Evolutionary conservation across 2,329 filamentous ascomycete species (phyloP).

Genomic region (Colletotrichum theobromicola): DNA sequence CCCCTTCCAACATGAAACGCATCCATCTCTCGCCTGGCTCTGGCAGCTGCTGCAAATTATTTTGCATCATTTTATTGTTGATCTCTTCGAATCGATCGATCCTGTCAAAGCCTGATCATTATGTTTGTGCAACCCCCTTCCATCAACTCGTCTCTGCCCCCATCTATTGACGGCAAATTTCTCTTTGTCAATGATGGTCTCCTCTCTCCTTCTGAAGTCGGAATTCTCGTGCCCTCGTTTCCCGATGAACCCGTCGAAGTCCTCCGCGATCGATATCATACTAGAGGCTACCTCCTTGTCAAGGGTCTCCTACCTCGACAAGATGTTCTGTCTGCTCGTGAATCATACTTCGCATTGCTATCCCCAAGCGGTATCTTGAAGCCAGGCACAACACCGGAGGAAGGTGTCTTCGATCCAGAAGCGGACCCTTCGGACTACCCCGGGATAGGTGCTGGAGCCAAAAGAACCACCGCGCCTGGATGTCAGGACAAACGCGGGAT

Average conservation of each 20-base stretch:
- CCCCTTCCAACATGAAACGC: not conserved
- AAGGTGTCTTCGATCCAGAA: slow-evolving; percentile 26
- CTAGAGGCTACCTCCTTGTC: slow-evolving; percentile 17
- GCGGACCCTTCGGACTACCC: not conserved
- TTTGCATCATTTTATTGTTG: not conserved
- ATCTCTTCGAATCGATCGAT: not conserved
- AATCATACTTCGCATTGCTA: slow-evolving; percentile 20
- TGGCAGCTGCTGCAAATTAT: not conserved
- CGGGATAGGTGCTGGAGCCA: slow-evolving; percentile 54
- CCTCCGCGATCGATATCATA: slow-evolving; percentile 2
- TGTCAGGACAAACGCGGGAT: slow-evolving; percentile 24
- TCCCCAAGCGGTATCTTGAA: slow-evolving; percentile 15
- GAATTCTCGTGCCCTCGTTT: slow-evolving; percentile 45
- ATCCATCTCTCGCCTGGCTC: not conserved
- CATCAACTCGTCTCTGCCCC: not conserved
- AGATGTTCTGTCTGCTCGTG: slow-evolving; percentile 12
- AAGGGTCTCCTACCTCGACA: slow-evolving; percentile 15
- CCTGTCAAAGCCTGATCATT: not conserved
- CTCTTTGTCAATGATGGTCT: slow-evolving; percentile 37
- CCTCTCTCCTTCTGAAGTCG: slow-evolving; percentile 47
- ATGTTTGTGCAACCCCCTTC: not conserved
- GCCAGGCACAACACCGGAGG: slow-evolving; percentile 10
- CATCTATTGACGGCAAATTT: slow-evolving; percentile 14
- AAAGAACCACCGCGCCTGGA: slow-evolving; percentile 49
- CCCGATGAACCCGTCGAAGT: slow-evolving; percentile 28